phyloP scores from a whole-genome alignment of 179 eudicot species.

The Pouteria campechiana region DNA sequence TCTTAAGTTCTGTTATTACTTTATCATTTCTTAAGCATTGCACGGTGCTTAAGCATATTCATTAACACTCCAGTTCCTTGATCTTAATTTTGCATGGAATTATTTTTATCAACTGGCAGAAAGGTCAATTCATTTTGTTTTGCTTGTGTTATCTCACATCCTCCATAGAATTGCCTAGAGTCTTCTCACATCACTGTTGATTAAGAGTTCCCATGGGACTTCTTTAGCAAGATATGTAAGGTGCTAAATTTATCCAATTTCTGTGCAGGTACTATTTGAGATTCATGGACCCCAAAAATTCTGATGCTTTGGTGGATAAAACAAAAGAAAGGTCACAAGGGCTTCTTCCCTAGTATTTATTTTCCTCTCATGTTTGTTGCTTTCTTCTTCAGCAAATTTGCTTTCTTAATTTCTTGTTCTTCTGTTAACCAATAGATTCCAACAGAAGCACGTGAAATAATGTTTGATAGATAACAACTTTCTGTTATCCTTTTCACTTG shows the following conservation, averaged over 20 bases:
- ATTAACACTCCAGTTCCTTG: too few species aligned
- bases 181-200: too few species aligned
- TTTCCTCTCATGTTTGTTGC: neutral
- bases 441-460: neutral
- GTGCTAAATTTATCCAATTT: neutral
- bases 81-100: too few species aligned
- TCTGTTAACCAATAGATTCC: neutral
- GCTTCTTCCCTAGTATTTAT: conserved; percentile 2
- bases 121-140: too few species aligned
- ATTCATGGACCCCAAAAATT: conserved; percentile 93
- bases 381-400: neutral
- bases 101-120: too few species aligned
- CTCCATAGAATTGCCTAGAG: too few species aligned
- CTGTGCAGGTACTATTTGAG: conserved; percentile 86
- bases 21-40: too few species aligned
- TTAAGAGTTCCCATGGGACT: too few species aligned
- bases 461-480: neutral
- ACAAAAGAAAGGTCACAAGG: conserved; percentile 59
- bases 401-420: neutral
- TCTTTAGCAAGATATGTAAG: too few species aligned
- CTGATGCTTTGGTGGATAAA: conserved; percentile 72
- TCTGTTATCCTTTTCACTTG: conserved; percentile 7
- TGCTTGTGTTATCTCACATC: too few species aligned
- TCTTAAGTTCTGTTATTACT: too few species aligned
- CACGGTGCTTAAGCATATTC: too few species aligned